These are phyloP conservation scores for Rosa rugosa DNA, from an alignment of 306 rosid species.

Conservation along the genomic window DNA sequence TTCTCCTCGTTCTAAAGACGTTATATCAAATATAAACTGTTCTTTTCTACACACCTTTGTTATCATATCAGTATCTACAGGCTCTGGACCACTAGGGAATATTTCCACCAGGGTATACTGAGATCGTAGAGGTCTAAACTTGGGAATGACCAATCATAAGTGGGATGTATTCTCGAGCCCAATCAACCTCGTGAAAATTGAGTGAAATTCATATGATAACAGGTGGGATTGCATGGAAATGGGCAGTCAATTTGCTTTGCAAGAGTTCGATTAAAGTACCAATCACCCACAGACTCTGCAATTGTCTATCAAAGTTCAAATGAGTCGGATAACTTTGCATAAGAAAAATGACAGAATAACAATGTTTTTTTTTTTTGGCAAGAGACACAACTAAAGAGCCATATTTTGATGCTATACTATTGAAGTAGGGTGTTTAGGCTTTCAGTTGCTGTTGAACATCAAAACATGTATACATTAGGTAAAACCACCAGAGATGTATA, in stretches of 20 bases:
- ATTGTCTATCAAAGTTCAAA: slow-evolving; percentile 52
- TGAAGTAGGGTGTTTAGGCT: not conserved
- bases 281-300: slow-evolving; percentile 85
- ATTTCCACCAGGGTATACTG: not conserved
- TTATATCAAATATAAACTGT: not conserved
- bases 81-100: not conserved
- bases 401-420: not conserved
- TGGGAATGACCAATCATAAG: no score
- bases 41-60: not conserved
- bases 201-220: slow-evolving; percentile 60
- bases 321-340: not conserved
- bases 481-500: not conserved
- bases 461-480: not conserved
- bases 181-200: slow-evolving; percentile 36
- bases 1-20: not conserved
- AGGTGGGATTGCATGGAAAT: slow-evolving; percentile 91
- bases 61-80: not conserved
- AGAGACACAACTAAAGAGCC: not conserved
- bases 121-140: no score
- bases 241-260: slow-evolving; percentile 74
- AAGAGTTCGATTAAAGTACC: slow-evolving; percentile 61
- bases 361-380: not conserved
- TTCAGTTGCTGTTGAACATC: not conserved
- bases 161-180: slow-evolving; percentile 1
- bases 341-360: not conserved